Percentiles rank a stretch among this genome's conserved stretches.
Evolutionary conservation across 2,329 filamentous ascomycete species (phyloP).

Genomic region (Phaeophleospora eucalypticola): DNA sequence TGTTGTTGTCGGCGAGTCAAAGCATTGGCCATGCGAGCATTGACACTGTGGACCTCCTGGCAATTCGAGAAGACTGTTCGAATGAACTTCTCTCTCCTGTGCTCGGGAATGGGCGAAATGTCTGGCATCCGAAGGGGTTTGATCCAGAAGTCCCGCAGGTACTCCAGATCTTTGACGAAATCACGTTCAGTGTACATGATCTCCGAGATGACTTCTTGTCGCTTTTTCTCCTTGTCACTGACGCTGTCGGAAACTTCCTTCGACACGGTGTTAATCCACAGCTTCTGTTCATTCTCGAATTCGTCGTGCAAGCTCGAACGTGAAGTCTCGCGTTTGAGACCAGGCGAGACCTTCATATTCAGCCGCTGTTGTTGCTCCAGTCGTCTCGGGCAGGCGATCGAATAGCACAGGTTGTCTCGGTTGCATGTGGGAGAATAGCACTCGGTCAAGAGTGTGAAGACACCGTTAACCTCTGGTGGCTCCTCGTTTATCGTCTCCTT

Average conservation of each 20-base stretch:
- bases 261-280: constrained; percentile 98
- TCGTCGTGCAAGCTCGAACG: constrained; percentile 76
- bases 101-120: constrained; percentile 80
- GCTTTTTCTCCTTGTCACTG: constrained; percentile 88
- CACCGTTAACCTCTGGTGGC: constrained; percentile 81
- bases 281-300: constrained; percentile 84
- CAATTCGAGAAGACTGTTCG: constrained; percentile 94
- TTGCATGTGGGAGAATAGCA: constrained; percentile 98
- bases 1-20: constrained; percentile 88
- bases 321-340: constrained; percentile 69
- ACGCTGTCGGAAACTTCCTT: constrained; percentile 91
- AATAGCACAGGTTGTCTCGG: constrained; percentile 91
- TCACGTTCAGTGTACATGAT: constrained; percentile 98
- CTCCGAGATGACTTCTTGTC: constrained; percentile 96
- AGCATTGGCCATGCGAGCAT: constrained; percentile 80
- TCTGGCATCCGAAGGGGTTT: constrained; percentile 75
- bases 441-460: constrained; percentile 92
- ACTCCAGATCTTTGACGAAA: constrained; percentile 98
- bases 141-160: constrained; percentile 98
- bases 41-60: constrained; percentile 89
- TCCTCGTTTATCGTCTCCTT: constrained; percentile 87
- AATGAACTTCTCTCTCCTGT: constrained; percentile 84
- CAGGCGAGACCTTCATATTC: constrained; percentile 88
- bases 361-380: constrained; percentile 91
- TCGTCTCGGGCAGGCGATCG: constrained; percentile 89